phyloP scores from a whole-genome alignment of 106 monocot genomes.

The Dioscorea dumetorum region DNA sequence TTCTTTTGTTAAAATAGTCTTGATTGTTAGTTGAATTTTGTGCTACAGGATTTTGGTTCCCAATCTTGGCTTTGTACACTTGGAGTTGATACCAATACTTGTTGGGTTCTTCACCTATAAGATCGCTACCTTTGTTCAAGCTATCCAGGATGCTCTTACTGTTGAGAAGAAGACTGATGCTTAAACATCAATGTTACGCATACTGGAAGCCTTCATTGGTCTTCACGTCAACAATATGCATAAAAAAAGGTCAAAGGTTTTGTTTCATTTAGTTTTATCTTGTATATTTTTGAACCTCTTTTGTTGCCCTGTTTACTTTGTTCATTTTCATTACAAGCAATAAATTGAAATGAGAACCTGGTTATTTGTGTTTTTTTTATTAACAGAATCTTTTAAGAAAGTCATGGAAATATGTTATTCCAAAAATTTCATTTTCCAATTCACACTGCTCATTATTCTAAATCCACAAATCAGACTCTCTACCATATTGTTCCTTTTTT shows the following conservation, averaged over 20 bases:
- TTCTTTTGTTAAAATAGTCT: not conserved
- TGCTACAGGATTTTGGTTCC: conserved; percentile 76
- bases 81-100: conserved; percentile 96
- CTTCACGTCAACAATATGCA: not conserved
- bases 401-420: too few relatives aligned
- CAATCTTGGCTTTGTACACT: conserved; percentile 76
- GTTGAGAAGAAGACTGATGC: conserved; percentile 22
- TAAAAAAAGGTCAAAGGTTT: not conserved
- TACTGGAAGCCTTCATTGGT: too few relatives aligned
- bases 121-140: conserved; percentile 78
- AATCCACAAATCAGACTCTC: too few relatives aligned
- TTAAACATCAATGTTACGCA: not conserved
- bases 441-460: too few relatives aligned
- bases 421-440: too few relatives aligned
- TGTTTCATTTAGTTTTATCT: not conserved
- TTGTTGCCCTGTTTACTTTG: too few relatives aligned
- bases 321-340: too few relatives aligned
- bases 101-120: conserved; percentile 98
- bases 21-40: conserved; percentile 2
- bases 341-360: too few relatives aligned
- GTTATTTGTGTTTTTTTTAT: too few relatives aligned
- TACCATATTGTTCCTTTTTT: too few relatives aligned
- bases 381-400: too few relatives aligned
- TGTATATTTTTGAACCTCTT: too few relatives aligned
- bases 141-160: conserved; percentile 58